Evolutionary conservation across 2,329 filamentous ascomycete genomes (phyloP).

Genomic region (Orbilia oligospora): DNA sequence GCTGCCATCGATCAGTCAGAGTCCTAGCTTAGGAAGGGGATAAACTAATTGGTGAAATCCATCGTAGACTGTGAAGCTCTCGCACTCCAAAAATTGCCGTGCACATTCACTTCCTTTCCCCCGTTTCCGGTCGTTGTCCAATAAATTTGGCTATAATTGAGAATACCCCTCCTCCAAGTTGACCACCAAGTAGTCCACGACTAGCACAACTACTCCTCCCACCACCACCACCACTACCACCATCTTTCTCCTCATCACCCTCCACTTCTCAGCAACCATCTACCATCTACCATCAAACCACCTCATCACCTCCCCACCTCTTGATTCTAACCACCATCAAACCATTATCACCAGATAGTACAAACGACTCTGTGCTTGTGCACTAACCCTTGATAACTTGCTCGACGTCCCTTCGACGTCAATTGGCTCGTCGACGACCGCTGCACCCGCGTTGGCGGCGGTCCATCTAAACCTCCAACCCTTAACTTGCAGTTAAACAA

Average conservation of each 20-base stretch:
- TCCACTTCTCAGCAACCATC: not conserved
- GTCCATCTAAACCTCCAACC: constrained; percentile 9
- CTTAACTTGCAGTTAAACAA: not conserved
- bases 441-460: constrained; percentile 32
- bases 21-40: constrained; percentile 15
- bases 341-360: not conserved
- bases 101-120: constrained; percentile 36
- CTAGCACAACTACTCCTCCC: constrained; percentile 4
- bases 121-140: constrained; percentile 36
- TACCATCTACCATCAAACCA: constrained; percentile 3
- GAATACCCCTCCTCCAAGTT: constrained; percentile 49
- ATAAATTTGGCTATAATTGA: constrained; percentile 38
- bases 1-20: not conserved
- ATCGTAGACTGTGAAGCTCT: constrained; percentile 36
- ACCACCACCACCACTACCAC: not conserved
- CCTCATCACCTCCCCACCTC: not conserved
- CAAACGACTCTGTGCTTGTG: constrained; percentile 7
- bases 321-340: not conserved
- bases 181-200: not conserved
- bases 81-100: constrained; percentile 31
- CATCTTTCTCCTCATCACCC: not conserved
- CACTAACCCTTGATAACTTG: constrained; percentile 13
- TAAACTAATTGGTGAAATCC: constrained; percentile 23
- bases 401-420: constrained; percentile 21
- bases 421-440: constrained; percentile 40